Evolutionary conservation across 2,329 filamentous ascomycete genomes (phyloP), one percentile per base, ranked within the genome.

Genomic region (Penicillium sp.): DNA sequence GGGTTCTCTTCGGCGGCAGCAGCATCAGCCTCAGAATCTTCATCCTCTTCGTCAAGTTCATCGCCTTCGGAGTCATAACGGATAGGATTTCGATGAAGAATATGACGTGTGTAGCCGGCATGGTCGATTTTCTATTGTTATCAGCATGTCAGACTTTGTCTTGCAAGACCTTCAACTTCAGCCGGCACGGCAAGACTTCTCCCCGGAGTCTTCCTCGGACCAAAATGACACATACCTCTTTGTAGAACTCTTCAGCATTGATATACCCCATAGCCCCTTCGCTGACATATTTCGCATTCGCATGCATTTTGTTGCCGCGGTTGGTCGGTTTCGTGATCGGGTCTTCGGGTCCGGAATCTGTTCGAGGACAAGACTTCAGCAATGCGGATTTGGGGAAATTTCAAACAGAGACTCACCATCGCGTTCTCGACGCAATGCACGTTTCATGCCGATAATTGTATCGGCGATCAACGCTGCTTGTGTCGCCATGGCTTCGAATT

Each of bases 21-120:
- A 18, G 79, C 78, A 60, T 82, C 80, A n/a, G 80, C 80, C 50
- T 83, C 80, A 43, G 80, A 78, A 59, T 83, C 80, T 61, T 79
- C 79, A 64, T 84, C 81, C 51, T 81, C 78, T 18, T 79, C 77
- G 29, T 84, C 81, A 41, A 85, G 75, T 54, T 85, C 79, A 56
- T 84, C 83, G 47, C 84, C 84, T 63, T 87, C 82, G n/a, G 80
- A 81, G 63, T 87, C 84, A 66, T 81, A 84, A 56, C 81, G 78
- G 45, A 76, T 74, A 5, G 84, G 84, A 52, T 85, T 86, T 33
- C 74, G 78, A 57, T 79, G 75, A 41, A 87, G 74, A 45, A 85
- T 84, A 63, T 81, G 77, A 61, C 84, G 78, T 34, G 78, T 74
- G 67, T 86, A 85, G 40, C 84, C 84, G 34, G 82, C 84, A 65